Evolutionary conservation across 805 yeast species (phyloP).

Genomic region (Saccharomycopsis sp.): DNA sequence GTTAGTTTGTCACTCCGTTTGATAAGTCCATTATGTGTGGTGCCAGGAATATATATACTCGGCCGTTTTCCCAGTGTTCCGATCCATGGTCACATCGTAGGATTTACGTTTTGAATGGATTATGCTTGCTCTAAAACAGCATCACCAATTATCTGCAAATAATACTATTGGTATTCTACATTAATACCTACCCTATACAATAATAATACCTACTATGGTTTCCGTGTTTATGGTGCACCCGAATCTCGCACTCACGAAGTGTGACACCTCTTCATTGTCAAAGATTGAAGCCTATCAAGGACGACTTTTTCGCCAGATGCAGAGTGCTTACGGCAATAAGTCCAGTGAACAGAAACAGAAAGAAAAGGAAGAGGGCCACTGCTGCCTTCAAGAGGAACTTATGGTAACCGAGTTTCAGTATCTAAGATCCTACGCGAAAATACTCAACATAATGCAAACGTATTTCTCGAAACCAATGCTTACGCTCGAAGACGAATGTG

Average conservation of each 20-base stretch:
- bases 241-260: slow-evolving; percentile 13
- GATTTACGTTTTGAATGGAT: background rate
- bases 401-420: slow-evolving; percentile 12
- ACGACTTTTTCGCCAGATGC: background rate
- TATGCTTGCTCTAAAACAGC: too few relatives aligned
- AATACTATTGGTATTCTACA: too few relatives aligned
- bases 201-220: slow-evolving; percentile 8
- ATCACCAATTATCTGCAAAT: too few relatives aligned
- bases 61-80: background rate
- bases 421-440: slow-evolving; percentile 8
- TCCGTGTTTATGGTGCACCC: slow-evolving; percentile 18
- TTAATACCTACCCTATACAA: background rate
- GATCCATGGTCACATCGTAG: background rate
- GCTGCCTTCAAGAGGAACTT: background rate
- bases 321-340: background rate
- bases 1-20: background rate
- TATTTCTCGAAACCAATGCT: slow-evolving; percentile 18
- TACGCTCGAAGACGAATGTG: slow-evolving; percentile 13
- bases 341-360: background rate
- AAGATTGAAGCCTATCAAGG: slow-evolving; percentile 10
- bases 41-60: background rate
- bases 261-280: slow-evolving; percentile 12
- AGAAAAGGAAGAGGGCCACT: background rate
- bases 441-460: slow-evolving; percentile 10
- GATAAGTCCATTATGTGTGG: too few relatives aligned